Percentiles rank a stretch among this genome's conserved stretches.
phyloP scores from a whole-genome alignment of 257 asterid species.

The Rehmannia glutinosa region DNA sequence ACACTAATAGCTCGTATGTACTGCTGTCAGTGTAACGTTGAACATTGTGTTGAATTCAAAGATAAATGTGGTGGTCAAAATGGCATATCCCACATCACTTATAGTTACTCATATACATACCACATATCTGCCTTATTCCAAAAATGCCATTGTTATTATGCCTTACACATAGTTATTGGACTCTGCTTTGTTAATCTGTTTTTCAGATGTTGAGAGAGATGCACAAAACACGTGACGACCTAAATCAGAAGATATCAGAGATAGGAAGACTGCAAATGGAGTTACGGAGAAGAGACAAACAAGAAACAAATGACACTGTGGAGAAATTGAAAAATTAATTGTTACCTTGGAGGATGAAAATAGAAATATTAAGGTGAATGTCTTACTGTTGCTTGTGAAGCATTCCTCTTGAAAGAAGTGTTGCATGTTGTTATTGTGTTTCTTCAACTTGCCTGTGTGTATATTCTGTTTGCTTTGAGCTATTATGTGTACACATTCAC shows the following conservation, averaged over 20 bases:
- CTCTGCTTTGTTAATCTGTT: conserved; percentile 4
- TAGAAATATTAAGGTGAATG: conserved; percentile 56
- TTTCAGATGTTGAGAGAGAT: conserved; percentile 60
- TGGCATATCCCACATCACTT: neutral
- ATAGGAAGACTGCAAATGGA: conserved; percentile 55
- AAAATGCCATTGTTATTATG: neutral
- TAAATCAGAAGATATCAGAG: conserved; percentile 63
- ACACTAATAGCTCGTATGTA: neutral
- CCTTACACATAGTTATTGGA: neutral
- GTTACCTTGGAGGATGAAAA: conserved; percentile 67
- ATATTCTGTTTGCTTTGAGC: neutral
- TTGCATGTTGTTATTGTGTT: too few species aligned
- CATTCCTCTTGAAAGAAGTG: conserved; percentile 5
- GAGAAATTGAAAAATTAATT: conserved; percentile 52
- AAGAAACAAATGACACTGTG: conserved; percentile 36
- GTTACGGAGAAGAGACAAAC: conserved; percentile 45
- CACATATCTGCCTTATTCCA: neutral
- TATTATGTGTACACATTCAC: conserved; percentile 16
- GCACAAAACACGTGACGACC: conserved; percentile 45
- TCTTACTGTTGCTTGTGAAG: conserved; percentile 20
- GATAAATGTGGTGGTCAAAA: neutral
- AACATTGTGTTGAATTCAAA: neutral
- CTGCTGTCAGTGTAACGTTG: neutral
- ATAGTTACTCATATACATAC: neutral
- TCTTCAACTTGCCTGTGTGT: neutral